Base-by-base conservation (phyloP, 768 basidiomycete species). In the Leccinum subgranulosum region DNA sequence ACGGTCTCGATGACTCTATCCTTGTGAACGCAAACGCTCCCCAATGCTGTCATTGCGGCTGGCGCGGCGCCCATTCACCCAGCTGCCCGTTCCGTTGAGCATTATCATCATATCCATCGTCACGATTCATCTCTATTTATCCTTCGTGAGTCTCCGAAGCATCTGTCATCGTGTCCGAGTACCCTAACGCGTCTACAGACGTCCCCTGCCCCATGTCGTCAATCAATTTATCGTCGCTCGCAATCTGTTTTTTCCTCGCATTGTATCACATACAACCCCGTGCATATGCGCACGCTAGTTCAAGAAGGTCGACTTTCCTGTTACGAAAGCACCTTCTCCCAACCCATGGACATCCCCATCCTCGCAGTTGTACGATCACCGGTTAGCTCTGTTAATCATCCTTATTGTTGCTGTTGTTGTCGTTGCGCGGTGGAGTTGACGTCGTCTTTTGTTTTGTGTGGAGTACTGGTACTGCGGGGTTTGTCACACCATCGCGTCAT, bases 1-100 rank as follows among this genome's bases (percentile, higher is more conserved):
- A 60, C 54, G 60, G 66, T 12, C 57, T 58, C 52, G 64, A 66
- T 39, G 70, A 69, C 61, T 60, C 72, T 59, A 60, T 73, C 50
- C 67, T 74, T 34, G 69, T 77, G 53, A 74, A 82, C 75, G 75
- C 78, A 64, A 83, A 80, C 75, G 77, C 82, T n/a, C 86, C 88
- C 58, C 86, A 88, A 70, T 90, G 88, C 75, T 88, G 86, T 78
- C 86, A 88, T 69, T 90, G 88, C 61, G 86, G 86, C 63, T 86
- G 78, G 78, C 84, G 87, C 64, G 86, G 86, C 39, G 67, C 75
- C 15, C 79, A 81, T 61, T 69, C 82, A 27, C 81, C 84, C 34
- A 78, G 75, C 66, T 88, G 87, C 77, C 85, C 85, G 45, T 86
- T 87, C 84, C 81, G 77, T 68, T 83, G 71, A 77, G 60, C 67